Conservation (phyloP, 2,329 filamentous ascomycete species). For the Ophiocordyceps australis region DNA sequence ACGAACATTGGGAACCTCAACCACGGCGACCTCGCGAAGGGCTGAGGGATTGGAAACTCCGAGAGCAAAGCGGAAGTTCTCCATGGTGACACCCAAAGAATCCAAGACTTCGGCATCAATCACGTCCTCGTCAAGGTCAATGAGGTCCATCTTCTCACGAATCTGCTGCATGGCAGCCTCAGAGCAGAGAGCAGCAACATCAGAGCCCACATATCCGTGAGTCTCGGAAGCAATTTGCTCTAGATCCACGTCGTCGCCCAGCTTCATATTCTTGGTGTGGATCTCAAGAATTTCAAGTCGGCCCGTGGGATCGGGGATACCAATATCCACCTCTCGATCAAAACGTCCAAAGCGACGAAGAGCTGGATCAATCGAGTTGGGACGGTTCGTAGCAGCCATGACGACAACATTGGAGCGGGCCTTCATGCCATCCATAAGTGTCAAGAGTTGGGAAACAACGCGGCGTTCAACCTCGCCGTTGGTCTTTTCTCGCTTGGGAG, state of each 20-base stretch:
- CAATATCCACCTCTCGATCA: conserved; percentile 97
- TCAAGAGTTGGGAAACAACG: conserved; percentile 93
- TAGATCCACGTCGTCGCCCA: conserved; percentile 88
- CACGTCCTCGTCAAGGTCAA: conserved; percentile 96
- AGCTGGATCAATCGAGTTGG: conserved; percentile 96
- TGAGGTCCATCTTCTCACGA: conserved; percentile 99
- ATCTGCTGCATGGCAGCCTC: conserved; percentile 99
- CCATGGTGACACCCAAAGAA: conserved; percentile 96
- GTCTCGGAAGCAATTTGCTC: conserved; percentile 95
- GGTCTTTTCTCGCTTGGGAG: conserved; percentile 98
- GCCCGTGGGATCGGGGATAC: conserved; percentile 92
- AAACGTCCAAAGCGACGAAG: conserved; percentile 97
- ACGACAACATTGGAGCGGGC: conserved; percentile 95
- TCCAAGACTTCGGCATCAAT: conserved; percentile 97
- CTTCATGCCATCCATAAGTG: conserved; percentile 99
- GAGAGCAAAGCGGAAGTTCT: conserved; percentile 98
- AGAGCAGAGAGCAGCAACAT: conserved; percentile 94
- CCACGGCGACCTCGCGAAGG: conserved; percentile 94
- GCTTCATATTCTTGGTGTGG: conserved; percentile 99
- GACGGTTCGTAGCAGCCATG: conserved; percentile 97
- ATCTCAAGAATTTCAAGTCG: conserved; percentile 98
- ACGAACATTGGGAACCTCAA: conserved; percentile 96
- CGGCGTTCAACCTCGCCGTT: conserved; percentile 97
- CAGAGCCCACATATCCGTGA: conserved; percentile 96
- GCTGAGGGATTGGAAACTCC: conserved; percentile 97